Evolutionary conservation across 345 rosid species (phyloP).

Genomic region (Pugionium cornutum): DNA sequence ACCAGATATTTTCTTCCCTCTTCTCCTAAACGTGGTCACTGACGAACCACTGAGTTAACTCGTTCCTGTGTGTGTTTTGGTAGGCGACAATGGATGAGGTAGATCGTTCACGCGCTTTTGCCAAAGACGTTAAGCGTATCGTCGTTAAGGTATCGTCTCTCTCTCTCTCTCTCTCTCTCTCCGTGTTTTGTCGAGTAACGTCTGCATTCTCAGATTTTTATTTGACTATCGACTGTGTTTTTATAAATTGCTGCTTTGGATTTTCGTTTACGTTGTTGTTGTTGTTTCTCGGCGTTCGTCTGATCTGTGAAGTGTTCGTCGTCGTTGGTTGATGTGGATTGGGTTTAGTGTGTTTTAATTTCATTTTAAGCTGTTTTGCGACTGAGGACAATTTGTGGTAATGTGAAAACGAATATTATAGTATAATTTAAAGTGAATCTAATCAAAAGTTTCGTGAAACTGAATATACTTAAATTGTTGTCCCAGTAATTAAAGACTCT

Average conservation of each 20-base stretch:
- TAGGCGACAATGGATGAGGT: conserved; percentile 38
- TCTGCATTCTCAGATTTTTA: conserved; percentile 31
- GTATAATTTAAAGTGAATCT: conserved; percentile 15
- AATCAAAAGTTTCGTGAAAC: conserved; percentile 11
- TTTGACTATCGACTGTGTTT: not conserved
- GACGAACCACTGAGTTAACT: conserved; percentile 30
- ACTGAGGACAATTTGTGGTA: not conserved
- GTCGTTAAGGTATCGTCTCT: conserved; percentile 66
- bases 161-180: not conserved
- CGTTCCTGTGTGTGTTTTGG: conserved; percentile 26
- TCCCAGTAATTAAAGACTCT: conserved; percentile 9
- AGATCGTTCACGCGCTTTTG: conserved; percentile 72
- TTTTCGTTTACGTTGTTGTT: not conserved
- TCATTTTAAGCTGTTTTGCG: not conserved
- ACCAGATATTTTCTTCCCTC: conserved; percentile 20
- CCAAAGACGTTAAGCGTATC: conserved; percentile 85
- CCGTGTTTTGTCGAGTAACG: not conserved
- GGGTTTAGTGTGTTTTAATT: conserved; percentile 18
- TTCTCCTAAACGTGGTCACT: conserved; percentile 3
- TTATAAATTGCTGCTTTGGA: not conserved
- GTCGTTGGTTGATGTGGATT: conserved; percentile 8
- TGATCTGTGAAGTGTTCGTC: conserved; percentile 35
- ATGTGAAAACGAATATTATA: not conserved
- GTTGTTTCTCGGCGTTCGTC: conserved; percentile 18
- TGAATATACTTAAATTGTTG: conserved; percentile 9